A percentile compares a stretch with the other conserved stretches of the same genome.
Evolutionary conservation across 148 eudicot genomes (phyloP).

Genomic region (Suaeda aralocaspica): DNA sequence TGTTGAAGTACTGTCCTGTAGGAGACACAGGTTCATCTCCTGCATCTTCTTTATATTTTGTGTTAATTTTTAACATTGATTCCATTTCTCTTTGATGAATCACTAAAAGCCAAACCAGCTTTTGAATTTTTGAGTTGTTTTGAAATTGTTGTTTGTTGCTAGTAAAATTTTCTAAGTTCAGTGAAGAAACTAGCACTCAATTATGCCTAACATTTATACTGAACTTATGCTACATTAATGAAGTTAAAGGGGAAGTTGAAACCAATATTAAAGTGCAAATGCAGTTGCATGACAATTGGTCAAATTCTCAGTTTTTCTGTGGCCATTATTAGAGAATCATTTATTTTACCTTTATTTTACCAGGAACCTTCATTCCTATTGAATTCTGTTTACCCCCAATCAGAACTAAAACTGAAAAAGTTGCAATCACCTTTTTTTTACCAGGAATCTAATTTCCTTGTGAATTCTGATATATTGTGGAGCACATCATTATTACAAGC

Average conservation of each 20-base stretch:
- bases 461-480: too few species aligned
- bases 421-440: too few species aligned
- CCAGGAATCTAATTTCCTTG: too few species aligned
- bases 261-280: not conserved
- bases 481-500: too few species aligned
- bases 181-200: not conserved
- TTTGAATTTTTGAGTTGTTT: not conserved
- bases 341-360: not conserved
- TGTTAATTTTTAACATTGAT: slow-evolving; percentile 20
- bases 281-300: not conserved
- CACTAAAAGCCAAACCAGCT: too few species aligned
- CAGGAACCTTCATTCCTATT: too few species aligned
- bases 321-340: not conserved
- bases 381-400: not conserved
- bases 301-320: not conserved
- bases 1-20: slow-evolving; percentile 68
- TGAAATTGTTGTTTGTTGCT: not conserved
- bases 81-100: slow-evolving; percentile 18
- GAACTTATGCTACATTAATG: not conserved
- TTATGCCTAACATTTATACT: not conserved
- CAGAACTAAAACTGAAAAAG: too few species aligned
- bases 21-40: slow-evolving; percentile 62
- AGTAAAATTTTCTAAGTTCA: not conserved
- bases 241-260: not conserved
- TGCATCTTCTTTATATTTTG: slow-evolving; percentile 12